Evolutionary conservation across 1,139 yeast genomes (phyloP), one percentile per base, ranked within the genome.

Genomic region (Scheffersomyces cryptocercus): DNA sequence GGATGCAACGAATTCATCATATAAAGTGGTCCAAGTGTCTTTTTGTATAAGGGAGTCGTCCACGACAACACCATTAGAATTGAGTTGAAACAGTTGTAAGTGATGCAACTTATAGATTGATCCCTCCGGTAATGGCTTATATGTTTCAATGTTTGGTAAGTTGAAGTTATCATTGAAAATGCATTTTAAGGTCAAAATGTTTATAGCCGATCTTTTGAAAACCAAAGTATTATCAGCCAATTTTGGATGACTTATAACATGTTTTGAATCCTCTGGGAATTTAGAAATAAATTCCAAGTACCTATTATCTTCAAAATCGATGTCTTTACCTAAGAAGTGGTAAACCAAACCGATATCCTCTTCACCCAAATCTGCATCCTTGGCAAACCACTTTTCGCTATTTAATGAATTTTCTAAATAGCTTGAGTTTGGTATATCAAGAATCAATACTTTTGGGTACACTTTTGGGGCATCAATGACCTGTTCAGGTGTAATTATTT

Each of bases 181-280:
- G 4, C 79, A 62, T 51, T 83, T 80, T 60, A 90, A 70, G 49
- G 80, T 83, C 43, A 84, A 59, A 9, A 81, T 72, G 36, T 79
- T 70, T 11, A 68, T 52, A 0, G 85, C 81, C 4, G 87, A 73
- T 1, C 83, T 74, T 33, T 71, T 75, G 59, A 82, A 82, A 4
- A 81, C 75, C 20, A 88, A 64, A 1, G 81, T 72, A 56, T 90
- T 79, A 29, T 86, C 79, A 5, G 85, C 71, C 42, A 85, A 68
- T n/a, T 67, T 62, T 1, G 81, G 73, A 61, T 91, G 97, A 28
- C 91, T 83, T 4, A 91, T 73, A 39, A 84, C 74, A 62, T 89
- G 96, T 39, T 73, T 63, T 26, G 84, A 73, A 1, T 70, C 62
- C 0, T 65, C 52, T 0, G 82, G 82, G 52, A 82, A 82, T 10